A percentile compares a stretch with the other conserved stretches of the same genome.
Conservation (phyloP, 768 basidiomycete species). For the Tylopilus felleus region DNA sequence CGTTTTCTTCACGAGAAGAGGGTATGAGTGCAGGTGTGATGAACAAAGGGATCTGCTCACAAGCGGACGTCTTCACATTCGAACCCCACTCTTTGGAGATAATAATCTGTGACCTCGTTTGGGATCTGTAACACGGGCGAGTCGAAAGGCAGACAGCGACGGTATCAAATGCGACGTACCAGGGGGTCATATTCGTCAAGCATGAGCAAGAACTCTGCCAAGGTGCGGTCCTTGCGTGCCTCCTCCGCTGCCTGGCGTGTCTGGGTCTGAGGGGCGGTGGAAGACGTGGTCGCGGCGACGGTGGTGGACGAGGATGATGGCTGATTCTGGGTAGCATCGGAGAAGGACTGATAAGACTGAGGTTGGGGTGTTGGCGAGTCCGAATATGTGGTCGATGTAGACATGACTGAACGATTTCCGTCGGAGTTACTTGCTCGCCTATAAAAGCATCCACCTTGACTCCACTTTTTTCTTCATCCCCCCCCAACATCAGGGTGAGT, state of each 20-base stretch:
- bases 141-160: not conserved
- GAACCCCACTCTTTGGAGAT: conserved; percentile 93
- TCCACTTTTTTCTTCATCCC: not conserved
- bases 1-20: conserved; percentile 63
- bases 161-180: conserved; percentile 43
- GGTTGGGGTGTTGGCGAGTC: conserved; percentile 33
- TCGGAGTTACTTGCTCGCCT: conserved; percentile 31
- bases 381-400: conserved; percentile 29
- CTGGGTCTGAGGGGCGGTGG: conserved; percentile 36
- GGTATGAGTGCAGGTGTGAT: not conserved
- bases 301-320: conserved; percentile 15
- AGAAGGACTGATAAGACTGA: conserved; percentile 20
- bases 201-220: conserved; percentile 94
- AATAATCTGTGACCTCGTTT: conserved; percentile 96
- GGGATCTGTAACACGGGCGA: conserved; percentile 62
- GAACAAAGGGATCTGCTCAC: conserved; percentile 43
- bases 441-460: conserved; percentile 16
- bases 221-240: conserved; percentile 81
- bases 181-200: conserved; percentile 95
- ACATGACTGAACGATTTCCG: conserved; percentile 26
- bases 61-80: conserved; percentile 92
- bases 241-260: conserved; percentile 74
- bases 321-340: conserved; percentile 25
- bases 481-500: conserved; percentile 26
- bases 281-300: conserved; percentile 15